Evolutionary conservation across 176 grass and related monocot species (phyloP).

Genomic region (Tuctoria greenei): DNA sequence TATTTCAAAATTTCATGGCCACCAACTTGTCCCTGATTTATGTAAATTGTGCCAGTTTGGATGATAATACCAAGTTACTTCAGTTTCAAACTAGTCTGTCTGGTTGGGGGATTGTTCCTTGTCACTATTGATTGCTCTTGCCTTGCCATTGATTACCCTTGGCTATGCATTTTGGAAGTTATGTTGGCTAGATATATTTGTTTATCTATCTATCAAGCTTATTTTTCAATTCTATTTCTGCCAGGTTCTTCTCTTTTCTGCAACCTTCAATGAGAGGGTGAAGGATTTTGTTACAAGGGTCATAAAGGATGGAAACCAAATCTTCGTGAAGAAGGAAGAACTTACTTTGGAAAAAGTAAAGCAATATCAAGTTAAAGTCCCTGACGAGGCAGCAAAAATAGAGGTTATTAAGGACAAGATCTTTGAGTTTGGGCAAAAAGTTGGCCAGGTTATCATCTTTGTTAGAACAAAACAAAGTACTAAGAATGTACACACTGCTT

Average conservation of each 20-base stretch:
- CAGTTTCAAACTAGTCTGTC: slow-evolving; percentile 2
- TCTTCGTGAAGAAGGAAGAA: slow-evolving; percentile 96
- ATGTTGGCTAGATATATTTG: slow-evolving; percentile 22
- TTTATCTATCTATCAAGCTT: not conserved
- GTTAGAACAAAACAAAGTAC: slow-evolving; percentile 74
- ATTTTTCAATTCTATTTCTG: slow-evolving; percentile 1
- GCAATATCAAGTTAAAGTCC: slow-evolving; percentile 85
- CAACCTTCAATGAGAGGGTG: slow-evolving; percentile 85
- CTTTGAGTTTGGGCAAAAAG: slow-evolving; percentile 88
- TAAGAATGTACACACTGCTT: slow-evolving; percentile 62
- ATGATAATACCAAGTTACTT: not conserved
- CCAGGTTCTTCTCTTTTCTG: slow-evolving; percentile 96
- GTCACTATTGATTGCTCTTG: not conserved
- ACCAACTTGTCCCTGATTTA: not conserved
- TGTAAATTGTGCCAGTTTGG: not conserved
- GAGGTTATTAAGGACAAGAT: slow-evolving; percentile 87
- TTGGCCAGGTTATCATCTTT: slow-evolving; percentile 97
- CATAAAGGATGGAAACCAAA: slow-evolving; percentile 76
- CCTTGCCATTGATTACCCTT: not conserved
- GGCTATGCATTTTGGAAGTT: not conserved
- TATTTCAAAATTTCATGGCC: not conserved
- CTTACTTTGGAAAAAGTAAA: slow-evolving; percentile 92
- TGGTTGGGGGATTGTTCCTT: not conserved
- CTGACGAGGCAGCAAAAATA: slow-evolving; percentile 81
- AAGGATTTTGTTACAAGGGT: slow-evolving; percentile 88